Evolutionary conservation across 2,329 filamentous ascomycete genomes (phyloP).

Genomic region (Helotiales sp.): DNA sequence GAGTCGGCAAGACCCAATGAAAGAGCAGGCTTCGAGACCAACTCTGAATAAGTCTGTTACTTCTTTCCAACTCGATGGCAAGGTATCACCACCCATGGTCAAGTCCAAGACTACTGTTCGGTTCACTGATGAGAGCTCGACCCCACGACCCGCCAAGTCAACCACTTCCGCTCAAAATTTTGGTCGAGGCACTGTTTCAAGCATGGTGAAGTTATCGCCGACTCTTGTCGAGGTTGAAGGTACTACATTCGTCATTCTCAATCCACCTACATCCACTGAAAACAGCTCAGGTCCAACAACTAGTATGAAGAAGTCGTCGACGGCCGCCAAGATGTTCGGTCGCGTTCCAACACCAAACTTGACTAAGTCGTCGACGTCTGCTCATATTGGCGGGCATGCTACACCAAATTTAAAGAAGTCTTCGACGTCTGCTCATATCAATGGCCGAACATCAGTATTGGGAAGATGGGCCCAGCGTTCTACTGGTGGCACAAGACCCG

Average conservation of each 20-base stretch:
- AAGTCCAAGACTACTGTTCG: background rate
- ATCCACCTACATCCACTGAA: background rate
- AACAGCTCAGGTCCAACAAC: background rate
- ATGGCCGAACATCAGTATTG: background rate
- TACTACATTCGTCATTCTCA: background rate
- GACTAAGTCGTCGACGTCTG: background rate
- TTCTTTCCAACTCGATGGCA: background rate
- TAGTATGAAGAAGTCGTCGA: background rate
- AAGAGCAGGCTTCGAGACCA: background rate
- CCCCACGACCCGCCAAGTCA: background rate
- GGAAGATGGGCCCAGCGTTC: background rate
- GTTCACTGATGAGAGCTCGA: background rate
- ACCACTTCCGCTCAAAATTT: background rate
- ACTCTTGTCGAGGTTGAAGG: background rate
- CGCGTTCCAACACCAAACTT: background rate
- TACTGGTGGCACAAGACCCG: background rate
- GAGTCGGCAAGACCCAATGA: background rate
- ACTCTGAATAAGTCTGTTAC: background rate
- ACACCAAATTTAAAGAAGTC: background rate
- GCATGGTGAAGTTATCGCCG: background rate
- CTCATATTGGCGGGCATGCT: background rate
- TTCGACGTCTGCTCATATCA: background rate
- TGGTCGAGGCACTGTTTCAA: background rate
- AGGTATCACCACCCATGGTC: background rate
- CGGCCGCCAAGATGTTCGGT: background rate